Evolutionary conservation across 192 early-diverging fungal species (phyloP), one percentile per base, ranked within the genome.

Genomic region (Coemansia sp.): DNA sequence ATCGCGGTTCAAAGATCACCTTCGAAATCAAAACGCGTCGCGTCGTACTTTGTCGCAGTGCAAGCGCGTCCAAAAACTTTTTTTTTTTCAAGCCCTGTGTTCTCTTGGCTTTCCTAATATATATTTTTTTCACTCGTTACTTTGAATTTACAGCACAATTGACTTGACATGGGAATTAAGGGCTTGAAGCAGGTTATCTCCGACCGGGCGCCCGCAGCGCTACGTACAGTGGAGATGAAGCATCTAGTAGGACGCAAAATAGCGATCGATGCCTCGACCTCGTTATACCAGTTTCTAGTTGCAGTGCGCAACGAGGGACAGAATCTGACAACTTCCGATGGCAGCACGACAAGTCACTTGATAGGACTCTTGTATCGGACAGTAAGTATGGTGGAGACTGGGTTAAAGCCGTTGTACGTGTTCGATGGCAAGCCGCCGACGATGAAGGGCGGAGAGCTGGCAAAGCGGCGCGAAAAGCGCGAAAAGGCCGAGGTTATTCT

Each of bases 211-310:
- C 91, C 95, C n/a, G 71, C 73, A 20, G 94, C 96, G 5, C 89
- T 95, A 65, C 93, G 90, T 47, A 88, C 87, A n/a, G 89, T 91
- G 54, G 91, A 92, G 55, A 93, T 96, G 76, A 91, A 93, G 70
- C 93, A 90, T 77, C 94, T 91, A 43, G 96, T 97, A 76, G 95
- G 96, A 1, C 91, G 95, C 63, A 98, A 97, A 71, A 92, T 99
- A 6, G 97, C 97, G 20, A 93, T 99, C 51, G 97, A 99, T 74
- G 97, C 97, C 22, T 97, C 96, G 15, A 99, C 96, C 89, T 92
- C 92, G 51, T 91, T 99, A 55, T 99, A 99, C 78, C 97, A 99
- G 86, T 99, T 99, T 84, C 90, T 99, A 77, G 94, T 99, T 59
- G 97, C 96, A 11, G 96, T 99, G 44, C 89, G 97, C 33, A 87